These are phyloP conservation scores for Primulina tabacum DNA, from an alignment of 257 asterid genomes.

Conservation along the genomic window DNA sequence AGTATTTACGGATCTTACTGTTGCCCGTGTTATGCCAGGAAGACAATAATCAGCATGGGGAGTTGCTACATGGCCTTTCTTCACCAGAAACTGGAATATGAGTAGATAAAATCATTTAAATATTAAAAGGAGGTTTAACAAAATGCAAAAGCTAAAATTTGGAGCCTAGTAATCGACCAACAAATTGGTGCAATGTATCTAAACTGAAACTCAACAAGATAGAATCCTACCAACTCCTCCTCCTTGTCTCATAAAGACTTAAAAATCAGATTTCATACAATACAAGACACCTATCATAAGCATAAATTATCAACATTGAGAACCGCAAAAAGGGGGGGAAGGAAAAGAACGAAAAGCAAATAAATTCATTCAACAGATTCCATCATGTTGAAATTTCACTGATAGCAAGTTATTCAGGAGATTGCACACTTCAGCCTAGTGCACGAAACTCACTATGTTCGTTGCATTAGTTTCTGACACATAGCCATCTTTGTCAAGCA, in stretches of 20 bases:
- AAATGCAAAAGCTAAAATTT: not conserved
- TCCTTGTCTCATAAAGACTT: not conserved
- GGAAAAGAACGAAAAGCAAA: not conserved
- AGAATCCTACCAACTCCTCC: not conserved
- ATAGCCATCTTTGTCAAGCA: slow-evolving; percentile 92
- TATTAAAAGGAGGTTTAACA: not conserved
- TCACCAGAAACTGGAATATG: slow-evolving; percentile 69
- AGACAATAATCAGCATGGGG: slow-evolving; percentile 93
- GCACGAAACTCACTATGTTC: slow-evolving; percentile 56
- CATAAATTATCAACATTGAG: not conserved
- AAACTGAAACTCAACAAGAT: slow-evolving; percentile 13
- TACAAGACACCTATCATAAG: not conserved
- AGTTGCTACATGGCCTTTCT: slow-evolving; percentile 66
- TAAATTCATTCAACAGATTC: slow-evolving; percentile 5
- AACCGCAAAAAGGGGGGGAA: not conserved
- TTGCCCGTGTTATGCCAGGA: slow-evolving; percentile 82
- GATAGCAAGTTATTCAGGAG: not conserved
- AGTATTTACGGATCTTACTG: slow-evolving; percentile 50
- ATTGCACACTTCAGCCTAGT: not conserved
- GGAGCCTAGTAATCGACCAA: slow-evolving; percentile 14
- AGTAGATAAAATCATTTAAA: slow-evolving; percentile 14
- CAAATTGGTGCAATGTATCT: not conserved
- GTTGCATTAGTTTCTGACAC: slow-evolving; percentile 96
- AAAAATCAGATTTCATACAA: not conserved
- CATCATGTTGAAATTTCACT: not conserved